A percentile compares a stretch with the other conserved stretches of the same genome.
Evolutionary conservation across 176 grass and related monocot genomes (phyloP).

Genomic region (Tillandsia fasciculata): DNA sequence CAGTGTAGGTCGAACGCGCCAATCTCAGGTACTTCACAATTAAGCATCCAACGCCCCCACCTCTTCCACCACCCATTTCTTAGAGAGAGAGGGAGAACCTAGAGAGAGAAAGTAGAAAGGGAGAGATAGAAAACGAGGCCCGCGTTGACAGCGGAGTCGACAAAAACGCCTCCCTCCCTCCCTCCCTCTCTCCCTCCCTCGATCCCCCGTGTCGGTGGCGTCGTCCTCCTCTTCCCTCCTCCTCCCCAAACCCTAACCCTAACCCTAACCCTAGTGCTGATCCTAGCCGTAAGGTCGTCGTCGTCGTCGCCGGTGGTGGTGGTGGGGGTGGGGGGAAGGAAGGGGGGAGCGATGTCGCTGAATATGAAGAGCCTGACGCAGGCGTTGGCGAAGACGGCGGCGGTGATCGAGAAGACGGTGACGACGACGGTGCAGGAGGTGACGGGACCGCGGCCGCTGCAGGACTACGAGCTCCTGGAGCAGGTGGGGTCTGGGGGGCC

Average conservation of each 20-base stretch:
- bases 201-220: background rate
- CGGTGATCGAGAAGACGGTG: slow-evolving; percentile 96
- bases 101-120: background rate
- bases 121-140: background rate
- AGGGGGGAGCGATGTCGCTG: slow-evolving; percentile 46
- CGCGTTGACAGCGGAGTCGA: background rate
- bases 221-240: no score
- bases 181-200: background rate
- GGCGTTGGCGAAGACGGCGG: slow-evolving; percentile 90
- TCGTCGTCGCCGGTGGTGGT: no score
- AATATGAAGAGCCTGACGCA: slow-evolving; percentile 92
- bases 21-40: background rate
- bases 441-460: slow-evolving; percentile 93
- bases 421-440: slow-evolving; percentile 97
- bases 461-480: slow-evolving; percentile 95
- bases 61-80: background rate
- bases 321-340: no score
- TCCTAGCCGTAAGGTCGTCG: no score
- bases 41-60: background rate
- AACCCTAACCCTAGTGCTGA: no score
- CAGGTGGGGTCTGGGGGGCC: slow-evolving; percentile 74
- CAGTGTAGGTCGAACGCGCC: background rate
- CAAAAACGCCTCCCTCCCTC: background rate
- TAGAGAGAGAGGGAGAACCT: background rate
- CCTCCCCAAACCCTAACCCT: no score